These are phyloP conservation scores for Trichoderma guizhouense DNA, from an alignment of 2,329 filamentous ascomycete genomes.

Conservation along the genomic window DNA sequence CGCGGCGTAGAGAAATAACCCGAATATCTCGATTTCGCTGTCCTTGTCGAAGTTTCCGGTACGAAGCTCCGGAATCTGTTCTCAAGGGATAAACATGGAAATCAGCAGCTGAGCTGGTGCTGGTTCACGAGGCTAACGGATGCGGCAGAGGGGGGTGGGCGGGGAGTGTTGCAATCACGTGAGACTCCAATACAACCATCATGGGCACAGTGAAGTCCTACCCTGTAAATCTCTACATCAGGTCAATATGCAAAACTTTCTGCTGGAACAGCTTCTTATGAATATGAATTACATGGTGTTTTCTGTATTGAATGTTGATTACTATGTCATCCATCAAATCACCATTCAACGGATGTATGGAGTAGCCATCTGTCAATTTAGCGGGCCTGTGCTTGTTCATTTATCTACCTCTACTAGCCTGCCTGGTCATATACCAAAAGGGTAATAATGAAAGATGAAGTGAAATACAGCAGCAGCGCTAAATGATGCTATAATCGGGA, in stretches of 20 bases:
- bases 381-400: background rate
- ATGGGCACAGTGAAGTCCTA: background rate
- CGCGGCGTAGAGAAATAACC: background rate
- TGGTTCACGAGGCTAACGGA: slow-evolving; percentile 8
- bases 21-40: background rate
- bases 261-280: background rate
- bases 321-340: background rate
- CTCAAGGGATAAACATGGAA: background rate
- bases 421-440: background rate
- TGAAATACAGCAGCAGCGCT: background rate
- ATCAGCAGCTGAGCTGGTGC: slow-evolving; percentile 3
- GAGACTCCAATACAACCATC: background rate
- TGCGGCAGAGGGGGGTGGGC: background rate
- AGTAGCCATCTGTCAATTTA: background rate
- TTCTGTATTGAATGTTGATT: background rate
- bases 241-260: background rate
- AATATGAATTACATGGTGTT: too few species aligned
- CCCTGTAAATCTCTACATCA: background rate
- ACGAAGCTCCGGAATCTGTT: background rate
- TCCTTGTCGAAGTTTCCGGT: background rate
- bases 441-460: background rate
- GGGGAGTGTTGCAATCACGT: slow-evolving; percentile 11
- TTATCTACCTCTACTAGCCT: background rate
- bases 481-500: background rate
- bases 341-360: background rate